phyloP scores from a whole-genome alignment of 2,329 filamentous ascomycete species.

The Exserohilum rostratum region DNA sequence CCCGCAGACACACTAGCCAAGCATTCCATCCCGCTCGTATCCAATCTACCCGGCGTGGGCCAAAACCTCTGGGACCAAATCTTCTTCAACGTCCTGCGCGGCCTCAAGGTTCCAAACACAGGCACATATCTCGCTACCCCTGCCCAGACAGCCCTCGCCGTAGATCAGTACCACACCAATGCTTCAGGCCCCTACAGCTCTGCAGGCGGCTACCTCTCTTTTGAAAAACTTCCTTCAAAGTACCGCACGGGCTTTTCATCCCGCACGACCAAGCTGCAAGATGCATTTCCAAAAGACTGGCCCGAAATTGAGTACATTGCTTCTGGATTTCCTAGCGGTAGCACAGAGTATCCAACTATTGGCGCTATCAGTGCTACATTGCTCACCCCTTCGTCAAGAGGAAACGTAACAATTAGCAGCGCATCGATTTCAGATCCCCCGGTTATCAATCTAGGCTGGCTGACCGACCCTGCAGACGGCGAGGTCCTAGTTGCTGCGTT shows the following conservation, averaged over 20 bases:
- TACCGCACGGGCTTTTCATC: conserved; percentile 12
- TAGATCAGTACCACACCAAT: conserved; percentile 20
- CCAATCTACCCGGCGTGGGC: conserved; percentile 34
- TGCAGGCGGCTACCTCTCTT: conserved; percentile 28
- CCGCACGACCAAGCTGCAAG: conserved; percentile 17
- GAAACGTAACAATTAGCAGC: conserved; percentile 42
- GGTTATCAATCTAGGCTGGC: conserved; percentile 43
- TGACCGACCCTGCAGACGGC: conserved; percentile 38
- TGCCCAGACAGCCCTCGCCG: conserved; percentile 16
- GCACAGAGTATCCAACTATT: conserved; percentile 14
- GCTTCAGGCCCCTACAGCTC: conserved; percentile 27
- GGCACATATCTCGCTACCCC: conserved; percentile 25
- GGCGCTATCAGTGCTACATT: conserved; percentile 23
- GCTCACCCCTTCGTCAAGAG: conserved; percentile 25
- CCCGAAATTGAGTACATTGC: conserved; percentile 10
- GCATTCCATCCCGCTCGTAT: conserved; percentile 26
- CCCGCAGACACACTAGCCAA: conserved; percentile 17
- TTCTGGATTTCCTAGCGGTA: conserved; percentile 23
- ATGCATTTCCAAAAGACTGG: conserved; percentile 5
- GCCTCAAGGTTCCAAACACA: conserved; percentile 25
- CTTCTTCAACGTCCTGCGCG: conserved; percentile 26
- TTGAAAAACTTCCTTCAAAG: conserved; percentile 26
- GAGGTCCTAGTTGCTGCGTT: conserved; percentile 41
- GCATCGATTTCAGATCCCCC: conserved; percentile 36
- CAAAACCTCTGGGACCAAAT: conserved; percentile 35